Base-by-base conservation (phyloP, 495 filamentous ascomycete species). In the Corynascus novoguineensis region DNA sequence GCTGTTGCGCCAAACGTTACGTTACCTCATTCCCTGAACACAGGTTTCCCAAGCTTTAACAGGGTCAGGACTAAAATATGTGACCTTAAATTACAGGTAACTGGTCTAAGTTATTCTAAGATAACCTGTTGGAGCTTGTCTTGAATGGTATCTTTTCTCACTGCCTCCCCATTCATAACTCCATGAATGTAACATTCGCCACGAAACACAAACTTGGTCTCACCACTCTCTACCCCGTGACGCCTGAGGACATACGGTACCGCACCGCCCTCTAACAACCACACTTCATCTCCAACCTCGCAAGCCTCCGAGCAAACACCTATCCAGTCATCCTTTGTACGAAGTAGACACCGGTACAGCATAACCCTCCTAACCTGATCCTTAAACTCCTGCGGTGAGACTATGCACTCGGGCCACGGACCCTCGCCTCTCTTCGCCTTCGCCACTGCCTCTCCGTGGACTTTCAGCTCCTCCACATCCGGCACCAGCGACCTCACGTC, bases 141-240 rank as follows among this genome's bases (percentile, higher is more conserved):
- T 15, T 50, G 29, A 11, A 31, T 3, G 1, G 4, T 6, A n/a
- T 14, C 28, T n/a, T 51, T 11, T 3, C 7, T 32, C 14, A 45
- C 4, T 5, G 48, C 1, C 24, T 57, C 47, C 1, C 55, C 55
- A 12, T 52, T 4, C 55, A 58, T 58, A 10, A 27, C 40, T 1
- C 55, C 55, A 29, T 58, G 55, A 5, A 58, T 49, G 37, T 58
- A 58, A 9, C 38, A 52, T 49, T 58, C 55, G 3, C 55, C 55
- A 15, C 48, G 34, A 19, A 58, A 52, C 35, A 52, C 12, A 31
- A 52, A 52, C 29, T 0, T 31, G 1, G 9, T 22, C 19, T 15
- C 27, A 12, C 35, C 24, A 24, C 41, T 29, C 28, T 32, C 19
- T 11, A 7, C 21, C 3, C 19, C 14, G 1, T 10, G 6, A 17